Percentiles rank a stretch among this genome's conserved stretches.
These are phyloP conservation scores for Rutstroemia sp. DNA, from an alignment of 2,329 filamentous ascomycete genomes.

Conservation along the genomic window DNA sequence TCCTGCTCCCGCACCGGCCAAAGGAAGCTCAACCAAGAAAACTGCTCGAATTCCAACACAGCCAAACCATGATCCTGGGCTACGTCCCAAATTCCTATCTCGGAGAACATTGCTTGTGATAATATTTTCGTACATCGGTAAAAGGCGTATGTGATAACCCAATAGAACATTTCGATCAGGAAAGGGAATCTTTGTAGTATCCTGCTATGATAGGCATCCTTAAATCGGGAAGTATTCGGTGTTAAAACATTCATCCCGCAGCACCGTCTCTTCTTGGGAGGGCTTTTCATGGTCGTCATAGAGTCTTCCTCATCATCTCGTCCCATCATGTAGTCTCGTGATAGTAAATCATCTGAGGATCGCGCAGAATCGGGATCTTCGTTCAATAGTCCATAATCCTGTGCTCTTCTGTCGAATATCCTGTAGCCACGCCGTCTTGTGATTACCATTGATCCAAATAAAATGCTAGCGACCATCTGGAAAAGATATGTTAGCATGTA, in stretches of 20 bases:
- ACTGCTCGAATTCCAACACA: conserved; percentile 48
- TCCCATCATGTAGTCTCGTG: conserved; percentile 23
- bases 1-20: conserved; percentile 45
- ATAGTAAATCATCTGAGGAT: conserved; percentile 26
- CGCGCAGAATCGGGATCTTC: conserved; percentile 24
- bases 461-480: conserved; percentile 29
- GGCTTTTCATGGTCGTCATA: conserved; percentile 26
- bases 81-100: conserved; percentile 43
- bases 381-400: conserved; percentile 18
- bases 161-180: conserved; percentile 61
- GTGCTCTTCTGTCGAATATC: conserved; percentile 18
- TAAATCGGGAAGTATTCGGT: conserved; percentile 55
- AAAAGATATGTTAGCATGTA: not conserved
- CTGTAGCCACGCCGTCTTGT: conserved; percentile 23
- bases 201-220: conserved; percentile 50
- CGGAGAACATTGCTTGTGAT: conserved; percentile 30
- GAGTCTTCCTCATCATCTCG: conserved; percentile 18
- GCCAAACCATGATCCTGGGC: conserved; percentile 48
- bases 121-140: conserved; percentile 25
- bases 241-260: conserved; percentile 44
- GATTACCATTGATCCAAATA: conserved; percentile 27
- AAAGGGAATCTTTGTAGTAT: conserved; percentile 60
- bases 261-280: conserved; percentile 42
- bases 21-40: conserved; percentile 40
- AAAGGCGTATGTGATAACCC: conserved; percentile 43